Evolutionary conservation across 2,329 filamentous ascomycete species (phyloP).

Genomic region (Cladosporium sp.): DNA sequence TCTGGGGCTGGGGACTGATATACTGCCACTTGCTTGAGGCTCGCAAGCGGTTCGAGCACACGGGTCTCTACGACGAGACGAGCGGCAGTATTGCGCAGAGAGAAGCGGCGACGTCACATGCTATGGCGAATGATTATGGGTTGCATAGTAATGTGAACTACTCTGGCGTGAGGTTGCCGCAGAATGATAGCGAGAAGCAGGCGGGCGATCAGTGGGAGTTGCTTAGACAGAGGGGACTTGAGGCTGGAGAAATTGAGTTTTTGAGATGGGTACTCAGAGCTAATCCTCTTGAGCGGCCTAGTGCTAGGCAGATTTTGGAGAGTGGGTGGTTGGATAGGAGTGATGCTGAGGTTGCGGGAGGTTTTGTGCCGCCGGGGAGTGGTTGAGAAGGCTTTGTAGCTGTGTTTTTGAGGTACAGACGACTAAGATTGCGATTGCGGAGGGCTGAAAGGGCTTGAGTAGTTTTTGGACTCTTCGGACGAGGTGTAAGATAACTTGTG

Average conservation of each 20-base stretch:
- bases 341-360: neutral
- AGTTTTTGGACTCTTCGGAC: too few species aligned
- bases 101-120: constrained; percentile 19
- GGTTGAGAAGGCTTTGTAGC: too few species aligned
- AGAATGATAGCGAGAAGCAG: constrained; percentile 13
- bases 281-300: constrained; percentile 24
- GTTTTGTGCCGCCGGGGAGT: neutral
- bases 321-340: constrained; percentile 15
- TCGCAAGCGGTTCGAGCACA: constrained; percentile 20
- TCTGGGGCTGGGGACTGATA: constrained; percentile 28
- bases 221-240: constrained; percentile 19
- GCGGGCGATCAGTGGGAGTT: constrained; percentile 22
- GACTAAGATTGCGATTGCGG: too few species aligned
- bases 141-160: constrained; percentile 22
- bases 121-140: constrained; percentile 26
- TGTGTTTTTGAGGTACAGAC: too few species aligned
- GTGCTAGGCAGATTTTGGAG: constrained; percentile 21
- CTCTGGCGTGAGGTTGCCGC: constrained; percentile 19
- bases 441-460: too few species aligned
- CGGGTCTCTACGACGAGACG: constrained; percentile 25
- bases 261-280: constrained; percentile 22
- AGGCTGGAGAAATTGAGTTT: constrained; percentile 24
- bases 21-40: constrained; percentile 29
- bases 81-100: constrained; percentile 16
- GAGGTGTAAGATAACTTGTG: too few species aligned